Evolutionary conservation across 805 yeast species (phyloP).

Genomic region (Candida yuanshanica): DNA sequence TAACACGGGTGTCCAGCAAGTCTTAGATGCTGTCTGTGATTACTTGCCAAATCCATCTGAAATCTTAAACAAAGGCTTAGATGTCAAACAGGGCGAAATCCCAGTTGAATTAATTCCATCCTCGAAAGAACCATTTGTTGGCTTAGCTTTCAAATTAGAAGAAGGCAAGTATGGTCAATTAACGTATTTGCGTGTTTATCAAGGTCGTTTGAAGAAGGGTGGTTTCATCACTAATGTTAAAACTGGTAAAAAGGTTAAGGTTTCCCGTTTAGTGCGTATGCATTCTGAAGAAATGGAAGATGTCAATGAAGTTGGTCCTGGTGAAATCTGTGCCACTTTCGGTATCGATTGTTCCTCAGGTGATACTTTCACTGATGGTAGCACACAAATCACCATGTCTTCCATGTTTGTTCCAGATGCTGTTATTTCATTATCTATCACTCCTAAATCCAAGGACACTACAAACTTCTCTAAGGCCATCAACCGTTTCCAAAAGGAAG

Average conservation of each 20-base stretch:
- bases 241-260: slow-evolving; percentile 89
- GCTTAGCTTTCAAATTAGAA: slow-evolving; percentile 97
- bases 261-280: slow-evolving; percentile 94
- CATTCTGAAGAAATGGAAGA: slow-evolving; percentile 99
- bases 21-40: slow-evolving; percentile 92
- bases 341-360: slow-evolving; percentile 99
- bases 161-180: slow-evolving; percentile 98
- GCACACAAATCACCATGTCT: slow-evolving; percentile 79
- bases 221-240: slow-evolving; percentile 81
- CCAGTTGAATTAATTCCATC: slow-evolving; percentile 75
- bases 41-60: slow-evolving; percentile 95
- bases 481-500: slow-evolving; percentile 97
- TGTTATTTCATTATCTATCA: slow-evolving; percentile 86
- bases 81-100: slow-evolving; percentile 55
- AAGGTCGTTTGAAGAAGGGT: slow-evolving; percentile 91
- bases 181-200: slow-evolving; percentile 94
- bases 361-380: slow-evolving; percentile 91
- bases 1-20: slow-evolving; percentile 92
- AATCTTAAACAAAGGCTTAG: slow-evolving; percentile 85
- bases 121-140: slow-evolving; percentile 76
- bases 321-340: slow-evolving; percentile 98
- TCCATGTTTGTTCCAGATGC: slow-evolving; percentile 99
- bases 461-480: slow-evolving; percentile 93
- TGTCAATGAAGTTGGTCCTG: slow-evolving; percentile 90
- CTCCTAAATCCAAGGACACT: slow-evolving; percentile 82